A percentile compares a stretch with the other conserved stretches of the same genome.
Evolutionary conservation across 768 basidiomycete species (phyloP).

Genomic region (Mycena rosella): DNA sequence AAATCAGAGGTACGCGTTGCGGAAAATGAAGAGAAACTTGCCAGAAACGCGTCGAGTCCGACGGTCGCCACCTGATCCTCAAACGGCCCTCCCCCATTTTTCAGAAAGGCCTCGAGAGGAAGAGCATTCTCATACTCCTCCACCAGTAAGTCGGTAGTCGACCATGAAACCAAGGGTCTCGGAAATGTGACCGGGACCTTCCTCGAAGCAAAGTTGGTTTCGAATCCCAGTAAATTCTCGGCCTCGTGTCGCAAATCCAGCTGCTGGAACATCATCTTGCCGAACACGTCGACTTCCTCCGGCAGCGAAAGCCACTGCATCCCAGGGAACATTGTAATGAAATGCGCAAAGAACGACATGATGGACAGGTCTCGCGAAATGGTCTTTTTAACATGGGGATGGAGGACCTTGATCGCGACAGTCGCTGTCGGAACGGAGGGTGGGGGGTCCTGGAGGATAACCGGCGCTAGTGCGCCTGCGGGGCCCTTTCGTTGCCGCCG

Average conservation of each 20-base stretch:
- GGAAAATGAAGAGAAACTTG: slow-evolving; percentile 51
- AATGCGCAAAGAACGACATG: slow-evolving; percentile 92
- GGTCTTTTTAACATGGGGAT: slow-evolving; percentile 85
- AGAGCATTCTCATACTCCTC: slow-evolving; percentile 96
- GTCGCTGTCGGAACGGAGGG: slow-evolving; percentile 84
- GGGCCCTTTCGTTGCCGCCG: slow-evolving; percentile 68
- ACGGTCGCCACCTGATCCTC: slow-evolving; percentile 91
- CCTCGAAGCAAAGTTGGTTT: slow-evolving; percentile 85
- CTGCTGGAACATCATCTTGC: slow-evolving; percentile 96
- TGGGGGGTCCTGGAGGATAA: slow-evolving; percentile 73
- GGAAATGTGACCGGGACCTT: slow-evolving; percentile 92
- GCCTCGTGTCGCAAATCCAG: slow-evolving; percentile 93
- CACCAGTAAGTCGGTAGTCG: slow-evolving; percentile 85
- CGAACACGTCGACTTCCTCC: slow-evolving; percentile 95
- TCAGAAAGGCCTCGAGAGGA: slow-evolving; percentile 88
- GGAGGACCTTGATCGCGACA: slow-evolving; percentile 96
- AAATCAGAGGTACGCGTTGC: slow-evolving; percentile 24
- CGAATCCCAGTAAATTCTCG: slow-evolving; percentile 87
- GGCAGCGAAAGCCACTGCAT: slow-evolving; percentile 98
- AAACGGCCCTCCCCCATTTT: slow-evolving; percentile 92
- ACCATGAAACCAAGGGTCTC: slow-evolving; percentile 84
- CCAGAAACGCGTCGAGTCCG: slow-evolving; percentile 95
- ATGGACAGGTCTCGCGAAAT: slow-evolving; percentile 94
- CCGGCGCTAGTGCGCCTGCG: slow-evolving; percentile 60
- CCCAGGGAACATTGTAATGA: slow-evolving; percentile 85